Evolutionary conservation across 306 rosid genomes (phyloP).

Genomic region (Rubus parviflorus): DNA sequence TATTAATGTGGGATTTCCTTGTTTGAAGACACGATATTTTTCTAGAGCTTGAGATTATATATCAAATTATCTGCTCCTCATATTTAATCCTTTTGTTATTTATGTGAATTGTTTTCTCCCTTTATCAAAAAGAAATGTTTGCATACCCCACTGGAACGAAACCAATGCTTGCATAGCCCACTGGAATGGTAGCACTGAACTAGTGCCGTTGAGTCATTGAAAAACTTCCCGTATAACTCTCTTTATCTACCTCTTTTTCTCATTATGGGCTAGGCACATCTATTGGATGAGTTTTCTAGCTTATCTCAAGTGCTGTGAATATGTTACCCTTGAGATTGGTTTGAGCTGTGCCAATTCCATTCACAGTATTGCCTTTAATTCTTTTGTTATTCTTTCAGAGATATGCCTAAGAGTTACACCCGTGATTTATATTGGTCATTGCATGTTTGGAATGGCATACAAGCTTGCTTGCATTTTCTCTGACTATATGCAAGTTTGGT

Average conservation of each 20-base stretch:
- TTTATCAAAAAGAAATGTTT: neutral
- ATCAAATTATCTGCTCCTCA: neutral
- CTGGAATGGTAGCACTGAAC: neutral
- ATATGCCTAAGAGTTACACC: too few species aligned
- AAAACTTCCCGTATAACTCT: neutral
- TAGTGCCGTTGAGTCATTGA: neutral
- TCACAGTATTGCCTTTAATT: neutral
- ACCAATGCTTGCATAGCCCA: neutral
- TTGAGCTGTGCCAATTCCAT: neutral
- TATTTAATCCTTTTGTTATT: neutral
- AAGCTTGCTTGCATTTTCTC: neutral
- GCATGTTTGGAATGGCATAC: neutral
- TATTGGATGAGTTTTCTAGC: neutral
- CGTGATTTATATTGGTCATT: neutral
- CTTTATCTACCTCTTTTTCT: neutral
- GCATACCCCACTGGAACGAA: neutral
- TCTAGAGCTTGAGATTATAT: neutral
- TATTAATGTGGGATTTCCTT: slow-evolving; percentile 17
- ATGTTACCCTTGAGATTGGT: neutral
- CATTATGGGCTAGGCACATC: neutral
- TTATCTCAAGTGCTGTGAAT: too few species aligned
- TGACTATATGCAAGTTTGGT: neutral
- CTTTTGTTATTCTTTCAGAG: neutral
- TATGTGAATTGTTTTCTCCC: neutral
- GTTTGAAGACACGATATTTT: neutral